Evolutionary conservation across 2,329 filamentous ascomycete species (phyloP).

Genomic region (Talaromyces amestolkiae): DNA sequence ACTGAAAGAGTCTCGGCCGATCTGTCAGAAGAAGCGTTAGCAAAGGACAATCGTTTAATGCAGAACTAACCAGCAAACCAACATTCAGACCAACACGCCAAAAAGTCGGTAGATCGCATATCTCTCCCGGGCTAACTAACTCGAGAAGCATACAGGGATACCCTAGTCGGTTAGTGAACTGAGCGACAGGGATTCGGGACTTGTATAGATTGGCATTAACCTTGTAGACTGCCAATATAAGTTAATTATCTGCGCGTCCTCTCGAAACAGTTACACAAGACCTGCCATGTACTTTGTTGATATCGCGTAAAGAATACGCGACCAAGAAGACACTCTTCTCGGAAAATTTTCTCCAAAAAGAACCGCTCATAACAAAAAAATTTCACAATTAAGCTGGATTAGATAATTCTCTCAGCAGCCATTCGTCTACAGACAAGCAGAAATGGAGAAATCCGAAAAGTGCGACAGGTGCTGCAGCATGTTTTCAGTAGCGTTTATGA

Average conservation of each 20-base stretch:
- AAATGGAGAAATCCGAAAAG: neutral
- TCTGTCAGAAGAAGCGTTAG: neutral
- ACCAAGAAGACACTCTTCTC: neutral
- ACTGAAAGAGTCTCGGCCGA: neutral
- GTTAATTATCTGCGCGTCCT: neutral
- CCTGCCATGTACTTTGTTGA: neutral
- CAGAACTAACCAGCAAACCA: neutral
- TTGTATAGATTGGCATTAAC: neutral
- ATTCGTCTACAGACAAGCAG: neutral
- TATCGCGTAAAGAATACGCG: neutral
- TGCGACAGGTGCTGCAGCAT: neutral
- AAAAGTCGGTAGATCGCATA: neutral
- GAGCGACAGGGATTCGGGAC: conserved; percentile 1
- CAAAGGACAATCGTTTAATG: neutral
- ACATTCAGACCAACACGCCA: neutral
- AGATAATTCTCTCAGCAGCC: neutral
- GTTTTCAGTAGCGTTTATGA: conserved; percentile 15
- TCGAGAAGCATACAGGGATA: conserved; percentile 5
- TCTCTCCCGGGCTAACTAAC: neutral
- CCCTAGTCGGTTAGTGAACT: neutral
- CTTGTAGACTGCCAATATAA: neutral
- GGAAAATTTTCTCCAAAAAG: neutral
- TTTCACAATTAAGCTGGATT: neutral
- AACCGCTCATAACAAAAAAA: too few relatives aligned
- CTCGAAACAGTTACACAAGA: neutral